These are phyloP conservation scores for Chenopodium formosanum DNA, from an alignment of 148 eudicot species.

Conservation along the genomic window DNA sequence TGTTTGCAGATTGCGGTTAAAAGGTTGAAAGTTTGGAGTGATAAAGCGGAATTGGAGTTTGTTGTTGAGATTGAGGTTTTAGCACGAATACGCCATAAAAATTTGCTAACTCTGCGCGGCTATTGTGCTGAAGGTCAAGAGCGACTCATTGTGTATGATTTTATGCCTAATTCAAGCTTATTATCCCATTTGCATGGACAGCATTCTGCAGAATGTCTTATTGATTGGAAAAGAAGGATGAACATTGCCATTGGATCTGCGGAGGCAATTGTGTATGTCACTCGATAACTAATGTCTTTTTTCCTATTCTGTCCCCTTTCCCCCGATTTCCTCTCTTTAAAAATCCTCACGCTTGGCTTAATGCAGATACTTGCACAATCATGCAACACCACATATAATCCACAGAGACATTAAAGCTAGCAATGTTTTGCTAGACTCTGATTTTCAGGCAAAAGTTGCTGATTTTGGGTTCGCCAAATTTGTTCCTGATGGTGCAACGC, in stretches of 20 bases:
- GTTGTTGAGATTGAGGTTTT: conserved; percentile 78
- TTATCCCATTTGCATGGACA: conserved; percentile 88
- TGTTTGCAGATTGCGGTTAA: conserved; percentile 85
- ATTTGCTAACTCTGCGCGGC: conserved; percentile 77
- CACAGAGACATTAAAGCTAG: conserved; percentile 94
- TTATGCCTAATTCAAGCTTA: conserved; percentile 83
- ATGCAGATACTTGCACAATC: conserved; percentile 79
- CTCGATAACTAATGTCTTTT: not conserved
- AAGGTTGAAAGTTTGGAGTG: conserved; percentile 87
- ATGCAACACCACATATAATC: conserved; percentile 88
- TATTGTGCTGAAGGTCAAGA: conserved; percentile 96
- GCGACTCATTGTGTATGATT: conserved; percentile 83
- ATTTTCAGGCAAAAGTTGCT: conserved; percentile 72
- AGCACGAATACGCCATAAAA: conserved; percentile 81
- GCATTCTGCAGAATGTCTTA: conserved; percentile 76
- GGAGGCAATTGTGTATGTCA: conserved; percentile 80
- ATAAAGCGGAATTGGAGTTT: conserved; percentile 79
- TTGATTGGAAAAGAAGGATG: conserved; percentile 86
- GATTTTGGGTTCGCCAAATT: conserved; percentile 85
- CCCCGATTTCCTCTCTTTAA: not conserved
- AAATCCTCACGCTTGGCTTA: not conserved
- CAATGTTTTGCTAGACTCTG: conserved; percentile 74
- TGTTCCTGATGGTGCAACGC: conserved; percentile 72
- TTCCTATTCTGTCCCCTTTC: not conserved
- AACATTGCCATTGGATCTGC: conserved; percentile 81